These are phyloP conservation scores for Caryopteris hybrid DNA, from an alignment of 305 asterid genomes.

Conservation along the genomic window DNA sequence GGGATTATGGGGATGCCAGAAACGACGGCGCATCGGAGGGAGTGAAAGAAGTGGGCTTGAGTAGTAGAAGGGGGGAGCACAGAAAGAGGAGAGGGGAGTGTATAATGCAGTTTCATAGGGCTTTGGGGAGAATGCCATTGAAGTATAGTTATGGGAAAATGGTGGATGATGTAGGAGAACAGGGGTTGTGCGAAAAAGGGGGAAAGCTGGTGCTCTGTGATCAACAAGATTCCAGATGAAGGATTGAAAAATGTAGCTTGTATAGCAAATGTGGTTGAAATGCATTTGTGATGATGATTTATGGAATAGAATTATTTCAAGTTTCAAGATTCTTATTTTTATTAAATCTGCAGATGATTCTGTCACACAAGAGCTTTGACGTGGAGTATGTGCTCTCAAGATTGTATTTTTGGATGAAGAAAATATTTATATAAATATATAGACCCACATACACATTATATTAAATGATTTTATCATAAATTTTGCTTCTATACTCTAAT, in stretches of 20 bases:
- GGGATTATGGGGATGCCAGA: constrained; percentile 86
- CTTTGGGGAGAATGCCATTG: constrained; percentile 70
- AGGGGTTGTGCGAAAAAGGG: constrained; percentile 65
- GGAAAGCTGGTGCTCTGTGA: constrained; percentile 72
- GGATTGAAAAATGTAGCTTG: too few relatives aligned
- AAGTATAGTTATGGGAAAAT: constrained; percentile 73
- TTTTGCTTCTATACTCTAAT: too few relatives aligned
- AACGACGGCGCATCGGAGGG: constrained; percentile 50
- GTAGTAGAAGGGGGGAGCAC: constrained; percentile 70
- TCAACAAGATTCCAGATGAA: constrained; percentile 41
- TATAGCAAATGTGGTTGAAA: too few relatives aligned
- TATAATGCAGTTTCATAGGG: constrained; percentile 61
- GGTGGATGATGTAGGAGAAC: constrained; percentile 70
- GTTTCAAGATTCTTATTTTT: neutral
- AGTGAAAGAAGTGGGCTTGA: constrained; percentile 71
- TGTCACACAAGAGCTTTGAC: neutral
- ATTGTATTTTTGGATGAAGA: neutral
- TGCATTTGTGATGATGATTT: neutral
- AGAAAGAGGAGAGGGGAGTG: constrained; percentile 88
- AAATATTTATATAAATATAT: neutral
- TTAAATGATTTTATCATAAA: neutral
- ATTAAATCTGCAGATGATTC: neutral
- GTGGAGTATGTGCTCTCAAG: neutral
- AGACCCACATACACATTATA: neutral
- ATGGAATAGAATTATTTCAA: neutral